phyloP scores from a whole-genome alignment of 73 alveolate genomes.

The Urostyla sp. region DNA sequence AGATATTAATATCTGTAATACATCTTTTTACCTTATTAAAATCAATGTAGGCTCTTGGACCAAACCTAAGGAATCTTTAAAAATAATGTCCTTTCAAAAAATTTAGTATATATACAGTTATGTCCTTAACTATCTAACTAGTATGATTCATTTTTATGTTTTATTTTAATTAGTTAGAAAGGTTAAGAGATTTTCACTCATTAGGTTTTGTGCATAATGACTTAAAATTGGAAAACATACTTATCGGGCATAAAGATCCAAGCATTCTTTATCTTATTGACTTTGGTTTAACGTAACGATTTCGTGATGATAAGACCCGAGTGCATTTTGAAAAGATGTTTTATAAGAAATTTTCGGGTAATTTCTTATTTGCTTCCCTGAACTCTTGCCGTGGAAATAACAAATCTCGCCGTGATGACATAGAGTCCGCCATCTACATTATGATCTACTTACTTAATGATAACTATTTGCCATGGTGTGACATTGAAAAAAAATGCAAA shows the following conservation, averaged over 20 bases:
- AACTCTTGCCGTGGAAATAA: conserved; percentile 56
- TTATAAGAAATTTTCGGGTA: conserved; percentile 45
- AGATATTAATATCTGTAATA: conserved; percentile 9
- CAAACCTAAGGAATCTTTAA: conserved; percentile 25
- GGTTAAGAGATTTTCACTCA: conserved; percentile 26
- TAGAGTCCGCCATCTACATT: conserved; percentile 33
- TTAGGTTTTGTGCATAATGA: conserved; percentile 60
- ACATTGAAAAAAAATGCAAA: conserved; percentile 9
- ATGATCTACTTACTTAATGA: conserved; percentile 46
- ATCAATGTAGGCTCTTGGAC: conserved; percentile 45
- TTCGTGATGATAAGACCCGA: conserved; percentile 16
- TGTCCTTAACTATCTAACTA: not conserved
- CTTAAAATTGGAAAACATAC: conserved; percentile 44
- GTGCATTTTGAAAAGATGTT: conserved; percentile 26
- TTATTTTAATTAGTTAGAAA: not conserved
- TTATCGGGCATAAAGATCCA: conserved; percentile 50
- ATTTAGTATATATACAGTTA: conserved; percentile 24
- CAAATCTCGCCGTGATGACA: conserved; percentile 54
- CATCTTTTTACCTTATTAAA: not conserved
- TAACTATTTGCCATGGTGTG: conserved; percentile 59
- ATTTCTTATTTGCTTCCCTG: conserved; percentile 46
- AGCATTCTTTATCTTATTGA: conserved; percentile 37
- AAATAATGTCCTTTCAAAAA: conserved; percentile 31
- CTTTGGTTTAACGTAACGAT: conserved; percentile 45
- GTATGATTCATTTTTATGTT: not conserved